phyloP scores from a whole-genome alignment of 768 basidiomycete genomes.

The Leccinum variicolor region DNA sequence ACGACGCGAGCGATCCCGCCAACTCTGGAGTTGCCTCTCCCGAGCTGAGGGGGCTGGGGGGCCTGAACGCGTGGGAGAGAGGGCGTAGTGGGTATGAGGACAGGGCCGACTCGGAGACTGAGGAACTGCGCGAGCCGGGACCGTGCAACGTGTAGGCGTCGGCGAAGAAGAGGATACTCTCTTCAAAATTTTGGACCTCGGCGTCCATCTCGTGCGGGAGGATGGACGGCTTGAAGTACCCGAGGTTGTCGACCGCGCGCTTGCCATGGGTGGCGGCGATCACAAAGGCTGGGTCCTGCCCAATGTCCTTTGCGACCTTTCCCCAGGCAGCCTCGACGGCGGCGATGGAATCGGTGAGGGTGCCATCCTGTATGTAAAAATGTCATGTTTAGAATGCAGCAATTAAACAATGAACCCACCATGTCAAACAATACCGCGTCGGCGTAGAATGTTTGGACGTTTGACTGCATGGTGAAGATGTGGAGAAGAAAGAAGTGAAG shows the following conservation, averaged over 20 bases:
- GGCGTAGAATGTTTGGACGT: conserved; percentile 40
- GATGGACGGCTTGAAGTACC: conserved; percentile 56
- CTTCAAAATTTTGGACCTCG: conserved; percentile 60
- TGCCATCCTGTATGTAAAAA: conserved; percentile 50
- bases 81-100: too few species aligned
- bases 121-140: conserved; percentile 31
- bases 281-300: conserved; percentile 61
- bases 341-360: conserved; percentile 69
- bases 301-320: conserved; percentile 66
- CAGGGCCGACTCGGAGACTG: conserved; percentile 3
- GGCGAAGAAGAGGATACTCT: conserved; percentile 62
- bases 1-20: conserved; percentile 37
- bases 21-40: conserved; percentile 42
- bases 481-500: background rate
- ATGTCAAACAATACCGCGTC: conserved; percentile 70
- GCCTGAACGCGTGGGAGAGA: background rate
- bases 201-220: conserved; percentile 52
- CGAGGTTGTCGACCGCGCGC: conserved; percentile 72
- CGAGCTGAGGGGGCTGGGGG: conserved; percentile 26
- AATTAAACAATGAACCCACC: conserved; percentile 36
- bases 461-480: conserved; percentile 20
- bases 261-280: conserved; percentile 78
- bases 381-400: conserved; percentile 20
- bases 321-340: conserved; percentile 77
- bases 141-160: conserved; percentile 52